These are phyloP conservation scores for Boletus sp. DNA, from an alignment of 768 basidiomycete species.

Conservation along the genomic window DNA sequence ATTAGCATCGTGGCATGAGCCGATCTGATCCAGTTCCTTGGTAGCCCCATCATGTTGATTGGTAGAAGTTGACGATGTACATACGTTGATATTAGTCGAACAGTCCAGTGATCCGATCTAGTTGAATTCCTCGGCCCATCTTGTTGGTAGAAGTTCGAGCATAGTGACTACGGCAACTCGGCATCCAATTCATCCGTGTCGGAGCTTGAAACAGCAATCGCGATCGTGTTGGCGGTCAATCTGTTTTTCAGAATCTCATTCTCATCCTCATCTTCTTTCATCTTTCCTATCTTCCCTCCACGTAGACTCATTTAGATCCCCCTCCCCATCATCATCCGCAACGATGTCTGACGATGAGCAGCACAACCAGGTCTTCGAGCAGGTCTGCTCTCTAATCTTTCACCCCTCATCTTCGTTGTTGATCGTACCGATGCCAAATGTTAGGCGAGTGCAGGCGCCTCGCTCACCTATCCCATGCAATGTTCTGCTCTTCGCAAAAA, in stretches of 20 bases:
- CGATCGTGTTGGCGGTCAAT: conserved; percentile 20
- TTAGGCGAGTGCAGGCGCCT: conserved; percentile 73
- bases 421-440: conserved; percentile 19
- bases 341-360: conserved; percentile 93
- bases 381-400: conserved; percentile 42
- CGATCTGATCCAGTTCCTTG: too few relatives aligned
- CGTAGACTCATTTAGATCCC: conserved; percentile 24
- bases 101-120: too few relatives aligned
- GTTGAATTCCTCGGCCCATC: too few relatives aligned
- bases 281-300: conserved; percentile 21
- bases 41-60: too few relatives aligned
- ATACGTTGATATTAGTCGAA: too few relatives aligned
- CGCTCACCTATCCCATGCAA: conserved; percentile 82
- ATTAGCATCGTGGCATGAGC: too few relatives aligned
- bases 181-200: conserved; percentile 25
- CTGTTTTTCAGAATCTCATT: conserved; percentile 17
- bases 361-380: conserved; percentile 87
- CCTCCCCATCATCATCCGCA: conserved; percentile 15
- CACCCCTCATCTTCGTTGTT: conserved; percentile 7
- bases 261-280: conserved; percentile 28
- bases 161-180: conserved; percentile 14
- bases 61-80: too few relatives aligned
- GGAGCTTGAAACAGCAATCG: conserved; percentile 41
- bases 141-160: too few relatives aligned
- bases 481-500: conserved; percentile 95